A percentile compares a stretch with the other conserved stretches of the same genome.
phyloP scores from a whole-genome alignment of 345 rosid genomes.

The Populus tremula region DNA sequence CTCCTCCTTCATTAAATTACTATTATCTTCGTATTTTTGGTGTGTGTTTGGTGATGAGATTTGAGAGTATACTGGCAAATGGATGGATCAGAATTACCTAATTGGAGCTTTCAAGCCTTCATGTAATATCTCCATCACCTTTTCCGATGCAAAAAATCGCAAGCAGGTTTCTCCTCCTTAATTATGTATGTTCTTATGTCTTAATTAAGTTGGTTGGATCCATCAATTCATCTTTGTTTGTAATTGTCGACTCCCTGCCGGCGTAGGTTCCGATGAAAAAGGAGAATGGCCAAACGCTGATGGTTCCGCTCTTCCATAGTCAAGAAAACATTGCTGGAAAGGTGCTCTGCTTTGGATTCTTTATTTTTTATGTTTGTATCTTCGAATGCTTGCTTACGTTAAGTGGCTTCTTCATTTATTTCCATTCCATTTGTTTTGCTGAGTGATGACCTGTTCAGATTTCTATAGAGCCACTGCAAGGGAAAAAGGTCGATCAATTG shows the following conservation, averaged over 20 bases:
- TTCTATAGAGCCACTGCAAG: constrained; percentile 76
- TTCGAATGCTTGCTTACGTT: no score
- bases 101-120: constrained; percentile 98
- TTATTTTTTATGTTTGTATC: not conserved
- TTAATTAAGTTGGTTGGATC: not conserved
- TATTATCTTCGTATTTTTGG: not conserved
- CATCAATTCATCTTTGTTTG: not conserved
- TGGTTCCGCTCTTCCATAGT: constrained; percentile 83
- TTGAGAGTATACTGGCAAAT: not conserved
- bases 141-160: constrained; percentile 76
- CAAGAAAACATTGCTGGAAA: constrained; percentile 91
- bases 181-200: not conserved
- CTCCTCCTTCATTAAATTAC: not conserved
- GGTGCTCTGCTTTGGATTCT: constrained; percentile 37
- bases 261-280: constrained; percentile 79
- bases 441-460: constrained; percentile 36
- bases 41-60: not conserved
- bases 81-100: constrained; percentile 60
- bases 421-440: not conserved
- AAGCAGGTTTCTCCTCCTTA: constrained; percentile 53
- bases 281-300: constrained; percentile 83
- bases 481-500: constrained; percentile 93
- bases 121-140: constrained; percentile 64
- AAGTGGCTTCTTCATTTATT: no score
- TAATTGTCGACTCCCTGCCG: not conserved